A percentile compares a stretch with the other conserved stretches of the same genome.
Conservation (phyloP, 345 rosid genomes). For the Euphorbia peplus region DNA sequence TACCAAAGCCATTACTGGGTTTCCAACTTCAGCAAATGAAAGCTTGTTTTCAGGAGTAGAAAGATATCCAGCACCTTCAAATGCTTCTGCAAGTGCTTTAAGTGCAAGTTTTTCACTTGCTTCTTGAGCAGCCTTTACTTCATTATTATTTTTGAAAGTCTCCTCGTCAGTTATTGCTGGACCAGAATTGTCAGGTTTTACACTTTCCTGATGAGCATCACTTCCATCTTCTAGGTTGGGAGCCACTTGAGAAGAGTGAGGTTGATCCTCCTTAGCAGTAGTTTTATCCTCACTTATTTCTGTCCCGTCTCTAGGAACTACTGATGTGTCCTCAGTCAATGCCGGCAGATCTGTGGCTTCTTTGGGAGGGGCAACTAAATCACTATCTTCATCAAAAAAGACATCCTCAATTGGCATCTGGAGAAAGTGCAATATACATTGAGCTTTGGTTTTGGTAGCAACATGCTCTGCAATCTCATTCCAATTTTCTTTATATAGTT, state of each 20-base stretch:
- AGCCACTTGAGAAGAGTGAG: constrained; percentile 34
- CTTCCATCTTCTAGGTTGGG: constrained; percentile 49
- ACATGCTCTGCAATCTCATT: constrained; percentile 99
- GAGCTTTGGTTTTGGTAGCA: constrained; percentile 94
- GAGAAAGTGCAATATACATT: constrained; percentile 95
- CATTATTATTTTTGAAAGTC: constrained; percentile 38
- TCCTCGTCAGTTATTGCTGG: constrained; percentile 37
- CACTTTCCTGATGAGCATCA: constrained; percentile 39
- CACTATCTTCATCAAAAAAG: constrained; percentile 52
- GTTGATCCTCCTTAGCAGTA: constrained; percentile 42
- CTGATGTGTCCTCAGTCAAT: constrained; percentile 35
- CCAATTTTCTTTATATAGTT: constrained; percentile 95
- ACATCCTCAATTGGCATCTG: constrained; percentile 97
- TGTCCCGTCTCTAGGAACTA: constrained; percentile 44
- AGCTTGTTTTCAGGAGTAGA: constrained; percentile 54
- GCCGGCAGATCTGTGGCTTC: constrained; percentile 43
- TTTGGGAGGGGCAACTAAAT: constrained; percentile 39
- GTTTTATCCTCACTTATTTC: constrained; percentile 51
- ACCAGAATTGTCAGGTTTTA: constrained; percentile 38
- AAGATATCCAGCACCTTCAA: constrained; percentile 74
- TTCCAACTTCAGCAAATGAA: constrained; percentile 92
- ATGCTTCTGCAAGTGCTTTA: constrained; percentile 79
- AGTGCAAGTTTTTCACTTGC: constrained; percentile 53
- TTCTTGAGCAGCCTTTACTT: constrained; percentile 38
- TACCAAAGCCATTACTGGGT: constrained; percentile 98